phyloP scores from a whole-genome alignment of 2,329 filamentous ascomycete species.

The Dactylellina haptotyla region DNA sequence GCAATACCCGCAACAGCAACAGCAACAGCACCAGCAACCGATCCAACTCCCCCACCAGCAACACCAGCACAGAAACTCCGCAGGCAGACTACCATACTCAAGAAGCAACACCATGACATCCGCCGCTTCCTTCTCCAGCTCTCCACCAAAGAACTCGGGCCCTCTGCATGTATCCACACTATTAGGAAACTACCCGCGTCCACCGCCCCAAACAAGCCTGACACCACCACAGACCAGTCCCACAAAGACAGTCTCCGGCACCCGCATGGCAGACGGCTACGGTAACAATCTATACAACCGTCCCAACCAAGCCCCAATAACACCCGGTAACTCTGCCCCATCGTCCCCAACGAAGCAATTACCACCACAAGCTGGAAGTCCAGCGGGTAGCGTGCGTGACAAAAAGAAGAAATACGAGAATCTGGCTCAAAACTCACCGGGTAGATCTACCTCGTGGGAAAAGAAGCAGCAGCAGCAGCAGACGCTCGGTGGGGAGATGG shows the following conservation, averaged over 20 bases:
- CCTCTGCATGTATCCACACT: slow-evolving; percentile 2
- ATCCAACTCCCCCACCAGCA: too few relatives aligned
- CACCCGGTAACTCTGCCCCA: slow-evolving; percentile 23
- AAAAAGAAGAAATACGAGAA: slow-evolving; percentile 49
- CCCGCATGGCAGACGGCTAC: slow-evolving; percentile 17
- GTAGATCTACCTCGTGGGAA: slow-evolving; percentile 39
- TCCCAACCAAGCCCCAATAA: slow-evolving; percentile 15
- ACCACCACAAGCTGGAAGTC: not conserved
- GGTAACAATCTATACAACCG: slow-evolving; percentile 14
- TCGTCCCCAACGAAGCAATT: slow-evolving; percentile 32
- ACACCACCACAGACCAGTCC: slow-evolving; percentile 42
- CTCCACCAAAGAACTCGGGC: not conserved
- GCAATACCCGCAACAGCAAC: not conserved
- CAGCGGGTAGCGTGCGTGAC: slow-evolving; percentile 1
- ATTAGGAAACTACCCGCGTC: slow-evolving; percentile 35
- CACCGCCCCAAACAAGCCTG: slow-evolving; percentile 42
- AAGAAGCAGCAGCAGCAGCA: slow-evolving; percentile 48
- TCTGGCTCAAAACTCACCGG: slow-evolving; percentile 35
- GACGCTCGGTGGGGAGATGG: not conserved
- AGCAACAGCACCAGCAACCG: too few relatives aligned
- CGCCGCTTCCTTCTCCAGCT: not conserved
- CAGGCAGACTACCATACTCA: slow-evolving; percentile 36
- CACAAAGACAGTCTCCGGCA: slow-evolving; percentile 24
- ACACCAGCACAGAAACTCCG: slow-evolving; percentile 43
- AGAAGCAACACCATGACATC: slow-evolving; percentile 7